Percentiles rank a stretch among this genome's conserved stretches.
phyloP scores from a whole-genome alignment of 1,284 basidiomycete genomes.

The Melampsora abietis-canadensis region DNA sequence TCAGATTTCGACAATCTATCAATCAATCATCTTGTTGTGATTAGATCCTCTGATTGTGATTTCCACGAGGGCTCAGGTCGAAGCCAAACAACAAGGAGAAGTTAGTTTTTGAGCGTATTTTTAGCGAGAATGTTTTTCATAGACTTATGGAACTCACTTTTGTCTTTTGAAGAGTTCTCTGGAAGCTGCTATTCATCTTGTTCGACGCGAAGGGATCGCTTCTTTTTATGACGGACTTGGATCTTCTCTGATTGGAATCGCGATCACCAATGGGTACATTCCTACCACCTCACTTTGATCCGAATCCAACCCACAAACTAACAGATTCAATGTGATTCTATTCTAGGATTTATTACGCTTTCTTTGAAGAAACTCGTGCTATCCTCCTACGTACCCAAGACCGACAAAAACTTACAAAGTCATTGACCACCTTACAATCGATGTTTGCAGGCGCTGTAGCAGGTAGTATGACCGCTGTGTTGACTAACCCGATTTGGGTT shows the following conservation, averaged over 20 bases:
- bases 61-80: constrained; percentile 87
- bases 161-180: constrained; percentile 42
- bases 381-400: constrained; percentile 57
- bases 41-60: constrained; percentile 83
- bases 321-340: too few relatives aligned
- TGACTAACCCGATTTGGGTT: constrained; percentile 89
- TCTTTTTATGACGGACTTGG: constrained; percentile 85
- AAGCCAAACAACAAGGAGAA: constrained; percentile 70
- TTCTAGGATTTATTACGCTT: constrained; percentile 55
- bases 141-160: constrained; percentile 60
- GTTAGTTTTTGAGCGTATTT: constrained; percentile 51
- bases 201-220: constrained; percentile 76
- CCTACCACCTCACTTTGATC: constrained; percentile 34
- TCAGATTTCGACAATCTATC: constrained; percentile 31
- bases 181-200: constrained; percentile 54
- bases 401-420: constrained; percentile 58
- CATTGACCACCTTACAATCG: constrained; percentile 75
- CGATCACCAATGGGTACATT: constrained; percentile 83
- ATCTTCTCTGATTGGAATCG: constrained; percentile 84
- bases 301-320: neutral
- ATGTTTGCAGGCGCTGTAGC: constrained; percentile 86
- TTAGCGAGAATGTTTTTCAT: constrained; percentile 9
- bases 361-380: constrained; percentile 54
- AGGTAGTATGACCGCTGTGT: constrained; percentile 82
- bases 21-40: constrained; percentile 45